Percentiles rank a stretch among this genome's conserved stretches.
These are phyloP conservation scores for Aspergillus candidus DNA, from an alignment of 2,329 filamentous ascomycete species.

Conservation along the genomic window DNA sequence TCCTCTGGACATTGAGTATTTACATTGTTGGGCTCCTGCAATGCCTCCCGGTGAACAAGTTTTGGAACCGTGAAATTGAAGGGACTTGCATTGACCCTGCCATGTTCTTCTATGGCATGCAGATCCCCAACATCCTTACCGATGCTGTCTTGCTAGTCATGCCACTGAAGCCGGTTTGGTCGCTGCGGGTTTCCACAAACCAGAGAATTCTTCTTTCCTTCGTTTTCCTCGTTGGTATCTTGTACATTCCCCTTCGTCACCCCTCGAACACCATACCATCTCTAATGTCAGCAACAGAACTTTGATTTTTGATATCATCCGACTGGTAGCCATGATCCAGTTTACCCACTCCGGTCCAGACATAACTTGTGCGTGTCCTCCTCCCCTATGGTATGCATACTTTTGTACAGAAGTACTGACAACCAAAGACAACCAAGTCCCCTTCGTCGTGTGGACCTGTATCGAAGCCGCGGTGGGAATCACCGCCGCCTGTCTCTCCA, in stretches of 20 bases:
- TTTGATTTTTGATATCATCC: conserved; percentile 22
- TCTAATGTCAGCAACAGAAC: conserved; percentile 14
- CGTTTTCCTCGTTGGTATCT: conserved; percentile 24
- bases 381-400: too few species aligned
- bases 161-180: conserved; percentile 23
- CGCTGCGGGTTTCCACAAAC: conserved; percentile 18
- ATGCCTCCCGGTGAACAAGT: conserved; percentile 22
- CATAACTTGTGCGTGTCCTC: conserved; percentile 22
- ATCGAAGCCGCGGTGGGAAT: conserved; percentile 26
- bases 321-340: conserved; percentile 22
- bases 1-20: conserved; percentile 19
- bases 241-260: conserved; percentile 13
- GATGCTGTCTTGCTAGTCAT: conserved; percentile 24
- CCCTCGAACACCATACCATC: background rate
- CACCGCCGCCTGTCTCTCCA: conserved; percentile 25
- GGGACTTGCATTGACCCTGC: conserved; percentile 22
- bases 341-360: conserved; percentile 20
- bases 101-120: conserved; percentile 24
- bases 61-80: conserved; percentile 20
- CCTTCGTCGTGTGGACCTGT: conserved; percentile 26
- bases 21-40: conserved; percentile 17
- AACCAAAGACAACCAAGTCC: conserved; percentile 23
- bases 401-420: too few species aligned
- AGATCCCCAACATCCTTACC: conserved; percentile 27
- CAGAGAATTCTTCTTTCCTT: conserved; percentile 21